phyloP scores from a whole-genome alignment of 177 flowering plant species.

The Vitis hybrid region DNA sequence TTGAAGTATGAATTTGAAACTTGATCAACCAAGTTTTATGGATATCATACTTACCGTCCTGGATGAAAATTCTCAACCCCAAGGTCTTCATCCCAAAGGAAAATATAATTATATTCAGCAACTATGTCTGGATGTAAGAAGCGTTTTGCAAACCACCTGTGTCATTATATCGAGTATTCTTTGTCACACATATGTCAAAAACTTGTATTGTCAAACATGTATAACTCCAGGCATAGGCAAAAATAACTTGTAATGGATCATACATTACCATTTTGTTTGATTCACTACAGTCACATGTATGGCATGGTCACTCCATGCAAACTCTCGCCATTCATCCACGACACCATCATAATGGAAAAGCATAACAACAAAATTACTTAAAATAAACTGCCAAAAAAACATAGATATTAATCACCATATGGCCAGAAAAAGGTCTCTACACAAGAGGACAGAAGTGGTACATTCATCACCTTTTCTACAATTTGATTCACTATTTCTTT shows the following conservation, averaged over 20 bases:
- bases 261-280: constrained; percentile 86
- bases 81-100: constrained; percentile 98
- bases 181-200: background rate
- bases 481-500: constrained; percentile 62
- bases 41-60: constrained; percentile 24
- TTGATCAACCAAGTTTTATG: background rate
- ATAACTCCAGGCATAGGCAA: background rate
- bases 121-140: constrained; percentile 95
- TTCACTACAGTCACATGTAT: constrained; percentile 75
- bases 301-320: constrained; percentile 63
- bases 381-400: constrained; percentile 58
- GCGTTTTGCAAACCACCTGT: constrained; percentile 97
- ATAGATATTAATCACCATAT: constrained; percentile 1
- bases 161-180: constrained; percentile 6
- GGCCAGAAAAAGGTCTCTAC: background rate
- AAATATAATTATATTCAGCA: constrained; percentile 76
- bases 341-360: constrained; percentile 91
- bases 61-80: constrained; percentile 85
- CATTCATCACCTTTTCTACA: constrained; percentile 61
- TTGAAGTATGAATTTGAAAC: background rate
- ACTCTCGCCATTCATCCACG: constrained; percentile 77
- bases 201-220: background rate
- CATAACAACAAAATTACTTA: constrained; percentile 64
- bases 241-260: background rate
- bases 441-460: background rate